Evolutionary conservation across 2,329 filamentous ascomycete species (phyloP), one percentile per base, ranked within the genome.

Genomic region (Drechslerella dactyloides): DNA sequence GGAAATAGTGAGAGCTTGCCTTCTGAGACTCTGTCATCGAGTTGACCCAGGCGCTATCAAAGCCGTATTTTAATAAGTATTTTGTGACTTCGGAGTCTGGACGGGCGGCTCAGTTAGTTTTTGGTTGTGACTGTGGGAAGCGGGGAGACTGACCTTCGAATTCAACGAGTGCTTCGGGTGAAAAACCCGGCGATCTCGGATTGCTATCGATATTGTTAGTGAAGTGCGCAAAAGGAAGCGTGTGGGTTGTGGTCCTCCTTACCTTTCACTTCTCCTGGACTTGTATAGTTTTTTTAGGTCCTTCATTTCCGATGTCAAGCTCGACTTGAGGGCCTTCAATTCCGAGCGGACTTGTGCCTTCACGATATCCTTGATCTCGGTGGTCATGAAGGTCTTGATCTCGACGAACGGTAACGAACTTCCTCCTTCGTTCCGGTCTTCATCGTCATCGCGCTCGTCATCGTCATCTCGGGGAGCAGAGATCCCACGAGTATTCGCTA

Each of bases 291-390:
- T 72, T 60, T 72, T 72, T 17, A 72, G 33, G 30, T 72, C 68
- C 44, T 72, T 72, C 8, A 72, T 40, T 44, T 72, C 68, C 13
- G 68, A 51, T 40, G 62, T 72, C 1, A 72, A 24, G 24, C 55
- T 61, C 24, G 68, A 72, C 33, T 72, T 72, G 40, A 72, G 60
- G 7, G 68, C 48, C 51, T 72, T 72, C 68, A 72, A 65, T 40
- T 72, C 68, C 35, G 68, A 72, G 33, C 68, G 68, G 68, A 72
- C 68, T 21, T 72, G 68, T 33, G 68, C 68, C 56, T 72, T 72
- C 30, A 72, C 68, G 51, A 72, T 72, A 21, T 72, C 68, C 19
- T 72, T 72, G 19, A 72, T 72, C 35, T 72, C 68, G 19, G 68
- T 59, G 44, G 60, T 60, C 19, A 65, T 40, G 52, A 65, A 65